Evolutionary conservation across 176 grass and related monocot species (phyloP).

Genomic region (Bolboschoenus planiculmis): DNA sequence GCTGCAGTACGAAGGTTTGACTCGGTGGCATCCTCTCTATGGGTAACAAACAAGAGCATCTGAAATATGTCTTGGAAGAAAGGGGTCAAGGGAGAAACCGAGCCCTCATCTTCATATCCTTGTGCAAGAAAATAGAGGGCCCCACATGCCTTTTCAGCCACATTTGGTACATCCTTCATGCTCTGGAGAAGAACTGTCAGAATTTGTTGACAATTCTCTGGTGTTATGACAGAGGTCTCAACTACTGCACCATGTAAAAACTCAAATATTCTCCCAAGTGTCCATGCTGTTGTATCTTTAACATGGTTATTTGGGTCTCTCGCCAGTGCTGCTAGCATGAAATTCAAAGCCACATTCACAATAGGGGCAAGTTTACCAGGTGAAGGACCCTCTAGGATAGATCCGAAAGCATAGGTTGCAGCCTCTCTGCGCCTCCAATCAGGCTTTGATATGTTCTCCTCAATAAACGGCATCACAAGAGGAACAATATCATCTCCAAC

Average conservation of each 20-base stretch:
- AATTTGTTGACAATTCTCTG: conserved; percentile 69
- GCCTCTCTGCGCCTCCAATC: conserved; percentile 80
- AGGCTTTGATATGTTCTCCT: conserved; percentile 74
- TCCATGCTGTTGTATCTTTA: conserved; percentile 91
- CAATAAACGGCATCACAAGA: conserved; percentile 88
- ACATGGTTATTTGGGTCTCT: conserved; percentile 87
- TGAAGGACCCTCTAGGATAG: conserved; percentile 83
- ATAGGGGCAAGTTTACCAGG: conserved; percentile 69
- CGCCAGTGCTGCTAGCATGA: conserved; percentile 61
- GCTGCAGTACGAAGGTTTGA: conserved; percentile 64
- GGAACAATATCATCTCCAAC: conserved; percentile 92
- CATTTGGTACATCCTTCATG: conserved; percentile 94
- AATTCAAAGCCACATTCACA: conserved; percentile 66
- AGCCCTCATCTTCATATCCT: conserved; percentile 66
- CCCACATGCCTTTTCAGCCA: conserved; percentile 81
- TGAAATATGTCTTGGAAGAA: conserved; percentile 85
- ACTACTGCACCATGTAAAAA: conserved; percentile 80
- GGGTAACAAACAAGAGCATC: conserved; percentile 60
- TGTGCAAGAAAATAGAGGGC: conserved; percentile 85
- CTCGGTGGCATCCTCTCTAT: conserved; percentile 66
- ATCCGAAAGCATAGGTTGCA: conserved; percentile 85
- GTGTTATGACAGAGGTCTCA: conserved; percentile 62
- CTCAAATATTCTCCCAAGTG: conserved; percentile 82
- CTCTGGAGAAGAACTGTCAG: conserved; percentile 70
- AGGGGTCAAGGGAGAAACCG: conserved; percentile 51